Conservation (phyloP, 1,284 basidiomycete genomes). For the Moesziomyces parantarcticus region DNA sequence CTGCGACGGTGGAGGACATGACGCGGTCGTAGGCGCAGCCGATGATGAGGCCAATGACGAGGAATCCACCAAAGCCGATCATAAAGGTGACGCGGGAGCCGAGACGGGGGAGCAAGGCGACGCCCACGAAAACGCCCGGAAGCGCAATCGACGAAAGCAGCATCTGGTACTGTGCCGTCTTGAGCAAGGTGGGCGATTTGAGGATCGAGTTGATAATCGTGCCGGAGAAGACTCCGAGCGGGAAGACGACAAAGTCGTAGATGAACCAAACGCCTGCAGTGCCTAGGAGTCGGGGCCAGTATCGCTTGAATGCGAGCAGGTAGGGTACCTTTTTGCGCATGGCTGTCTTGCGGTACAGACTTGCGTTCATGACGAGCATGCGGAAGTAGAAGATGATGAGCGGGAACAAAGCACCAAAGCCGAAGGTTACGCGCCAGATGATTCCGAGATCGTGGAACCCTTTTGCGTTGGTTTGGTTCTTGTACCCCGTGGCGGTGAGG, state of each 20-base stretch:
- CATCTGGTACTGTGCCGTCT: conserved; percentile 76
- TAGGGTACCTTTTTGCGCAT: conserved; percentile 73
- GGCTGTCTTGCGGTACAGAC: conserved; percentile 42
- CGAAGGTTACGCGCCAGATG: conserved; percentile 81
- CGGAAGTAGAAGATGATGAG: conserved; percentile 79
- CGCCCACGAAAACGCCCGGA: conserved; percentile 76
- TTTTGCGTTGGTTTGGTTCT: conserved; percentile 51
- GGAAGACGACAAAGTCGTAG: conserved; percentile 81
- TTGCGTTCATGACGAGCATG: conserved; percentile 39
- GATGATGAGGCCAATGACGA: conserved; percentile 75
- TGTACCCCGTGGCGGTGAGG: conserved; percentile 70
- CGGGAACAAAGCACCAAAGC: conserved; percentile 77
- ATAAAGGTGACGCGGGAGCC: conserved; percentile 72
- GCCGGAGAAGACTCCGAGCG: conserved; percentile 73
- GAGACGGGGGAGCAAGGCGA: conserved; percentile 10
- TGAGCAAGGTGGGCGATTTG: conserved; percentile 71
- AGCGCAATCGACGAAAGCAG: conserved; percentile 77
- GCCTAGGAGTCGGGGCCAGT: conserved; percentile 72
- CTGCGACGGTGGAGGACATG: conserved; percentile 75
- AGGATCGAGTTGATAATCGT: conserved; percentile 69
- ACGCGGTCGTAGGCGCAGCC: conserved; percentile 78
- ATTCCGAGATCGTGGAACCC: conserved; percentile 76
- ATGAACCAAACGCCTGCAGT: conserved; percentile 51
- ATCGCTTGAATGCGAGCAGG: conserved; percentile 74
- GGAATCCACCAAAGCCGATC: conserved; percentile 79